Evolutionary conservation across 2,329 filamentous ascomycete genomes (phyloP).

Genomic region (Colletotrichum navitas): DNA sequence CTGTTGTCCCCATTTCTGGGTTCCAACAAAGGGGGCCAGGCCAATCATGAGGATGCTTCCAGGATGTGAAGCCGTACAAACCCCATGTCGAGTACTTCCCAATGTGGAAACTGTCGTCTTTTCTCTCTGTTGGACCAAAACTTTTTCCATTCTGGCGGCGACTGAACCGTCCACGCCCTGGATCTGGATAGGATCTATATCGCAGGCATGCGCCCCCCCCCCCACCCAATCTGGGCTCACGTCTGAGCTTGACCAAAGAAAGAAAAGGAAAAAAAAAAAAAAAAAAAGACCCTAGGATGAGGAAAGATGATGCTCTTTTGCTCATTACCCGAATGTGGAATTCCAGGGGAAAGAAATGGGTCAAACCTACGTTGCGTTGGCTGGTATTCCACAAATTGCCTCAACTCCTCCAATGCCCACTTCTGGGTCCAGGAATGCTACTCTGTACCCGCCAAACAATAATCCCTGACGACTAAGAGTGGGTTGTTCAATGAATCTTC

Average conservation of each 20-base stretch:
- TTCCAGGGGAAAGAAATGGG: not conserved
- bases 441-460: conserved; percentile 1
- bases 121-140: not conserved
- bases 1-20: conserved; percentile 5
- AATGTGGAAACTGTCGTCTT: not conserved
- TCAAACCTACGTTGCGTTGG: conserved; percentile 14
- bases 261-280: no score
- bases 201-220: no score
- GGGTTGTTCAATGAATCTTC: not conserved
- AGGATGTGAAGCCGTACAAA: not conserved
- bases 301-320: not conserved
- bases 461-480: not conserved
- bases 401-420: not conserved
- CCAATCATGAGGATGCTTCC: conserved; percentile 1
- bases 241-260: not conserved
- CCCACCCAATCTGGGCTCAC: not conserved
- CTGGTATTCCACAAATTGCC: conserved; percentile 16
- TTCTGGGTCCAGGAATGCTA: not conserved
- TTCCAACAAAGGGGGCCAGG: not conserved
- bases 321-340: not conserved
- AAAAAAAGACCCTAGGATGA: not conserved
- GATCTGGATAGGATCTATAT: no score
- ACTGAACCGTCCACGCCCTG: no score
- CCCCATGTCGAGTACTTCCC: conserved; percentile 12
- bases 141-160: no score